Percentiles rank a stretch among this genome's conserved stretches.
Conservation (phyloP, 2,329 filamentous ascomycete species). For the Botrytis fabae region DNA sequence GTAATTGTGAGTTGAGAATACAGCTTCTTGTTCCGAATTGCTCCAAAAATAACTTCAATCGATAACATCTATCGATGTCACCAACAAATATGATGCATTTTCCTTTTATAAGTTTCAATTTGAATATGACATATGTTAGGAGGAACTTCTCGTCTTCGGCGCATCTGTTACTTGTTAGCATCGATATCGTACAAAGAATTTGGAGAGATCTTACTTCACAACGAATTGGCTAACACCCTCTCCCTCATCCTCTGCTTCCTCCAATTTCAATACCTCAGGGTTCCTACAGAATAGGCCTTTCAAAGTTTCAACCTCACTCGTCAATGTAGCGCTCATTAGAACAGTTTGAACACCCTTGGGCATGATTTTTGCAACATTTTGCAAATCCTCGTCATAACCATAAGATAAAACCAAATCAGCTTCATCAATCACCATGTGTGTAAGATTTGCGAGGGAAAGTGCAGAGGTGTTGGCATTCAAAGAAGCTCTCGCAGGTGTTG, state of each 20-base stretch:
- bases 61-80: slow-evolving; percentile 86
- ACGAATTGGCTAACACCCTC: slow-evolving; percentile 83
- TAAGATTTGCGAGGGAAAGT: slow-evolving; percentile 68
- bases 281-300: slow-evolving; percentile 83
- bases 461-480: slow-evolving; percentile 73
- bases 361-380: slow-evolving; percentile 73
- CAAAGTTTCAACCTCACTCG: slow-evolving; percentile 80
- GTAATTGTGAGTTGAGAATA: slow-evolving; percentile 90
- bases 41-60: slow-evolving; percentile 91
- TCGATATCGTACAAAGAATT: background rate
- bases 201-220: slow-evolving; percentile 60
- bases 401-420: slow-evolving; percentile 92
- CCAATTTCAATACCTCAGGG: slow-evolving; percentile 77
- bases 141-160: slow-evolving; percentile 98
- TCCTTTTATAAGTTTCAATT: slow-evolving; percentile 88
- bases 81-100: slow-evolving; percentile 85
- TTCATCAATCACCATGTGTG: slow-evolving; percentile 83
- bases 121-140: slow-evolving; percentile 90
- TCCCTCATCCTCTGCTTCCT: slow-evolving; percentile 76
- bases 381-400: slow-evolving; percentile 87
- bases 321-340: slow-evolving; percentile 91
- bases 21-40: slow-evolving; percentile 95
- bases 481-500: slow-evolving; percentile 83
- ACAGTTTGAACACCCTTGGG: slow-evolving; percentile 87
- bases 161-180: slow-evolving; percentile 53